phyloP scores from a whole-genome alignment of 257 asterid species.

The Linderniella brevidens region DNA sequence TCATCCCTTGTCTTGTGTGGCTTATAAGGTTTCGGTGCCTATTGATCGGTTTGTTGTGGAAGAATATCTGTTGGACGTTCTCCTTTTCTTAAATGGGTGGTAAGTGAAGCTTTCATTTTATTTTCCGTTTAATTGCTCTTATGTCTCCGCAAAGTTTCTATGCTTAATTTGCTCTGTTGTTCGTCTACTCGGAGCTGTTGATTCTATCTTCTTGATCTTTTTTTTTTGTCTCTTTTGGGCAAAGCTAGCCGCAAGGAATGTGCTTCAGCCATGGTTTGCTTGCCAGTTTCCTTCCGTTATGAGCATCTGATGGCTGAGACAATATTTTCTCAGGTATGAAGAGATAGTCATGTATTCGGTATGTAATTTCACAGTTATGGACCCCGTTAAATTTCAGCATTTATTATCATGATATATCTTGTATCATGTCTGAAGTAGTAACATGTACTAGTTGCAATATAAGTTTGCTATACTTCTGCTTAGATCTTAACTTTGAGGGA shows the following conservation, averaged over 20 bases:
- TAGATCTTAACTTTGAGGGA: no score
- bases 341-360: neutral
- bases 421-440: neutral
- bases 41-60: slow-evolving; percentile 89
- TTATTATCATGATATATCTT: no score
- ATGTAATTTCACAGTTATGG: no score
- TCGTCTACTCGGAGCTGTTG: neutral
- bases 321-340: slow-evolving; percentile 85
- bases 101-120: slow-evolving; percentile 26
- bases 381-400: no score
- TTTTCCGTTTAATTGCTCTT: neutral
- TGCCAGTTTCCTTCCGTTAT: slow-evolving; percentile 89
- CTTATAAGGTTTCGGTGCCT: slow-evolving; percentile 70
- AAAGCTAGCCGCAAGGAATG: slow-evolving; percentile 99
- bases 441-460: neutral
- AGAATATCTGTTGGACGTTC: slow-evolving; percentile 91
- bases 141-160: no score
- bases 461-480: no score
- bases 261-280: slow-evolving; percentile 91
- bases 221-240: slow-evolving; percentile 44
- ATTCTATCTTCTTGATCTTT: slow-evolving; percentile 8
- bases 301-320: slow-evolving; percentile 99
- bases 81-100: slow-evolving; percentile 91
- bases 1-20: slow-evolving; percentile 5
- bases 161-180: neutral